phyloP scores from a whole-genome alignment of 305 asterid genomes.

The Stenogyne calaminthoides region DNA sequence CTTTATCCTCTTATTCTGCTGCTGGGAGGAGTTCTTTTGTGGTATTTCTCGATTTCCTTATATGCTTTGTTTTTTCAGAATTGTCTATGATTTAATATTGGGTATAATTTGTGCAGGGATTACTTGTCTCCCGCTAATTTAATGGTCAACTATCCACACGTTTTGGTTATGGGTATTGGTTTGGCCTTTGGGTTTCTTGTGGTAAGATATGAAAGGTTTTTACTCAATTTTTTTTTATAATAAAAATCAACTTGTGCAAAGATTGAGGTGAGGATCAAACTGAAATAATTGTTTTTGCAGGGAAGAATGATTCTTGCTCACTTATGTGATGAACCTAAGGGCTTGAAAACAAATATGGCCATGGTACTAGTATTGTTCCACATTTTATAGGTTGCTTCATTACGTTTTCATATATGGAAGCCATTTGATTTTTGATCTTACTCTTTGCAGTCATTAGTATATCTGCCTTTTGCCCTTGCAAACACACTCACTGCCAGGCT shows the following conservation, averaged over 20 bases:
- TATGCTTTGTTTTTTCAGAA: conserved; percentile 6
- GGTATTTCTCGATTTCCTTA: conserved; percentile 58
- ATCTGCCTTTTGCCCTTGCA: conserved; percentile 89
- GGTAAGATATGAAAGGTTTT: conserved; percentile 52
- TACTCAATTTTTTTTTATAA: not conserved
- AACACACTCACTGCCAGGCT: conserved; percentile 90
- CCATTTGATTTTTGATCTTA: not conserved
- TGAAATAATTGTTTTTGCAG: conserved; percentile 48
- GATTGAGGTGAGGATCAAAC: conserved; percentile 19
- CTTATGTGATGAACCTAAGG: conserved; percentile 97
- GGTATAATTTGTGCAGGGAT: conserved; percentile 56
- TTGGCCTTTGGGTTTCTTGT: conserved; percentile 95
- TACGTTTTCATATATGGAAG: not conserved
- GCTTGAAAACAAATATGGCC: conserved; percentile 94
- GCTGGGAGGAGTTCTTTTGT: conserved; percentile 66
- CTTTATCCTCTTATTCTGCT: conserved; percentile 79
- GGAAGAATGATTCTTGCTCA: conserved; percentile 96
- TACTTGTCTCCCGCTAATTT: conserved; percentile 76
- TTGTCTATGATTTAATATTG: conserved; percentile 29
- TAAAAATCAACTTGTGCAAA: not conserved
- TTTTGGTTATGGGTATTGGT: conserved; percentile 72
- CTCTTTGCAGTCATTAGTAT: conserved; percentile 72
- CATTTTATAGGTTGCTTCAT: too few species aligned
- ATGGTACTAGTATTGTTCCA: conserved; percentile 55
- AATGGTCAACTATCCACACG: conserved; percentile 67